Conservation (phyloP, 345 rosid genomes). For the Euphorbia lathyris region DNA sequence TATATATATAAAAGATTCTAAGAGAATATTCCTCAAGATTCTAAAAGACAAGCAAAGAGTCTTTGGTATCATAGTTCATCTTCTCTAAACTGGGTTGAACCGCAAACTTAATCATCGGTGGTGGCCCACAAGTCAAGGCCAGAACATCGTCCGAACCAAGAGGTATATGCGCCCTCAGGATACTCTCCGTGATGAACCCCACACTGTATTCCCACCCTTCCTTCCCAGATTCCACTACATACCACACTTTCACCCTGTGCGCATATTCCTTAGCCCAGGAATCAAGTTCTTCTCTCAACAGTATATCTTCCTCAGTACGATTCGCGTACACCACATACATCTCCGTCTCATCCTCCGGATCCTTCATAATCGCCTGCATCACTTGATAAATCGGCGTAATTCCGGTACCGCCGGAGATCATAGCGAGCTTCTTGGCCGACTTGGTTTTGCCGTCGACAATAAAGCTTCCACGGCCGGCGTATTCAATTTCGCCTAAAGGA, state of each 20-base stretch:
- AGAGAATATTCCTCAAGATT: neutral
- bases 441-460: slow-evolving; percentile 70
- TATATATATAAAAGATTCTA: too few species aligned
- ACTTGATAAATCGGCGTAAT: slow-evolving; percentile 88
- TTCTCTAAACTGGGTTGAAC: slow-evolving; percentile 93
- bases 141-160: slow-evolving; percentile 52
- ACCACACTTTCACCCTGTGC: slow-evolving; percentile 76
- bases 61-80: slow-evolving; percentile 69
- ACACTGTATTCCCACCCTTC: slow-evolving; percentile 82
- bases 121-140: slow-evolving; percentile 90
- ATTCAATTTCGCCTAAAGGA: slow-evolving; percentile 84
- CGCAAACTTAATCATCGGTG: slow-evolving; percentile 92
- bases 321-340: slow-evolving; percentile 82
- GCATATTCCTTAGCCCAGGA: slow-evolving; percentile 56
- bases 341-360: slow-evolving; percentile 78
- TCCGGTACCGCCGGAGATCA: slow-evolving; percentile 96
- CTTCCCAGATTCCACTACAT: slow-evolving; percentile 54
- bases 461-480: slow-evolving; percentile 67
- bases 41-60: slow-evolving; percentile 66
- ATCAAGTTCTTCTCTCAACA: slow-evolving; percentile 76
- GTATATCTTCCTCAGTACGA: slow-evolving; percentile 78
- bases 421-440: slow-evolving; percentile 72
- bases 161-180: slow-evolving; percentile 65
- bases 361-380: slow-evolving; percentile 64
- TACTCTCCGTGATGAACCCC: slow-evolving; percentile 65